Base-by-base conservation (phyloP, 495 filamentous ascomycete genomes). In the Astrocystis sublimbata region DNA sequence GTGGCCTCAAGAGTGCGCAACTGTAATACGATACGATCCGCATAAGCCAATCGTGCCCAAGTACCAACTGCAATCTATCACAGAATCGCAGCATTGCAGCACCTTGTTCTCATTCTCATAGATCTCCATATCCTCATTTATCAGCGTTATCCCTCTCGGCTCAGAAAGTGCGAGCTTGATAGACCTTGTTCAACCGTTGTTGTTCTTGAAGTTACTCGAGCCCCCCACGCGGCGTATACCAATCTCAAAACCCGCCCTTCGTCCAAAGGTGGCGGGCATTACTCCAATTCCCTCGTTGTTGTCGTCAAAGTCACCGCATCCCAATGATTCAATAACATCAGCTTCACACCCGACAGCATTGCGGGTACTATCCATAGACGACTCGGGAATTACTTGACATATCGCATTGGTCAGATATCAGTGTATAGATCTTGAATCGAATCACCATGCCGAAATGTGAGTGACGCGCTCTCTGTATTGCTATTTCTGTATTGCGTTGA, bases 381-480 rank as follows among this genome's bases (percentile, higher is more conserved):
- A 77, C 53, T 73, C 72, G 4, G 74, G 74, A 46, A 73, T 77
- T 47, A 75, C 67, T 47, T 78, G 61, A 74, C 41, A 56, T 4
- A 26, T 40, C 13, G 31, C 53, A 30, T 38, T 30, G 24, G n/a
- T 24, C 45, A 26, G 17, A 23, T 30, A 31, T 19, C n/a, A 8
- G 50, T 61, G 23, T 55, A 47, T 35, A 47, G 21, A 54, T 6
- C 19, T 45, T 8, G 24, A 23, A 15, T 19, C 17, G 28, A 47
- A 36, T 55, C 59, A 78, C 68, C 43, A 96, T 96, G 92, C 92
- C 92, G 53, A 90, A 88, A 45, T 78, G 49, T 52, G 35, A 52
- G 49, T 28, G n/a, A n/a, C n/a, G n/a, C 12, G n/a, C 24, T 35
- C n/a, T 21, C 17, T 3, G 47, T 1, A 8, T 21, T 10, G 2